A percentile compares a stretch with the other conserved stretches of the same genome.
These are phyloP conservation scores for Trametes maxima DNA, from an alignment of 768 basidiomycete species.

Conservation along the genomic window DNA sequence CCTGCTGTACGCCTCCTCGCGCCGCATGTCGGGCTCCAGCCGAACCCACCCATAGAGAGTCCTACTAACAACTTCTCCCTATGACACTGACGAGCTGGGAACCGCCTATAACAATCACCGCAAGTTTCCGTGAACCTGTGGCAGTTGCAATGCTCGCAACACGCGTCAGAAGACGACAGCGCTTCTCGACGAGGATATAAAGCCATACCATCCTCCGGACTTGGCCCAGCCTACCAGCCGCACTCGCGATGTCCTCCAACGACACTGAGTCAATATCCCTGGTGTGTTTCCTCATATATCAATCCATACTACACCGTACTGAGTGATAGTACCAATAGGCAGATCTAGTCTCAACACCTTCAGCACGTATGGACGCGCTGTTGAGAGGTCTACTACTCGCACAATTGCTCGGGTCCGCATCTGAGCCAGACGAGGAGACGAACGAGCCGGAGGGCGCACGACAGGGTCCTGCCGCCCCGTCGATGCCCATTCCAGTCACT, in stretches of 20 bases:
- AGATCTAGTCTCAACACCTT: neutral
- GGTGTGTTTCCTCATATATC: neutral
- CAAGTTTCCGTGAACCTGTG: too few relatives aligned
- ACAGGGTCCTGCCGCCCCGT: neutral
- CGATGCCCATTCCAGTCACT: slow-evolving; percentile 2
- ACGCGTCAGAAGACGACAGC: too few relatives aligned
- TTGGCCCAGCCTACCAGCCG: too few relatives aligned
- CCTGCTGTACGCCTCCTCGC: too few relatives aligned
- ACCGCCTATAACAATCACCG: too few relatives aligned
- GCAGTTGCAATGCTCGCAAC: too few relatives aligned
- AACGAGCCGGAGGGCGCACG: neutral
- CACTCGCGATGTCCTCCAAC: neutral
- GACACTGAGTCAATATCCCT: neutral
- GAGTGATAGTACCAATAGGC: neutral
- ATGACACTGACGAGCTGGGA: too few relatives aligned
- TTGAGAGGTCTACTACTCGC: neutral
- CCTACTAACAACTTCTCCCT: too few relatives aligned
- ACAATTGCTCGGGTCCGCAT: neutral
- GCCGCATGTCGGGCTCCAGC: too few relatives aligned
- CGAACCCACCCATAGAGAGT: too few relatives aligned
- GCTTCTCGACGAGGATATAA: too few relatives aligned
- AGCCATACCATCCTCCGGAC: too few relatives aligned
- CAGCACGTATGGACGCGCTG: neutral
- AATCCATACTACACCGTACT: neutral
- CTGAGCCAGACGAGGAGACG: neutral